Conservation (phyloP, 805 yeast genomes). For the Candida ficus region DNA sequence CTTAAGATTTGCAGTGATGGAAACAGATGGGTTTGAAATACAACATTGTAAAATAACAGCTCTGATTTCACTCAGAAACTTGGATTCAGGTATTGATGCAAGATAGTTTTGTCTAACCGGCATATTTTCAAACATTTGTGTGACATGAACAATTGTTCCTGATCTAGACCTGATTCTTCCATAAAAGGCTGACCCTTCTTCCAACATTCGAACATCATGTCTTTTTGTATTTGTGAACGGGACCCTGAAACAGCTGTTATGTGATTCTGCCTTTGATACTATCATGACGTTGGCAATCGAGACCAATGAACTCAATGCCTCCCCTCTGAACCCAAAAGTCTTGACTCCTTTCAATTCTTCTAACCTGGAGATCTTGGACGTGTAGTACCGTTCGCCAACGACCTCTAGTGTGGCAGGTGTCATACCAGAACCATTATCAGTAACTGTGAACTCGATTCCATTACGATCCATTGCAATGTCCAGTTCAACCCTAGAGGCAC, state of each 20-base stretch:
- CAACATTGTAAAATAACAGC: slow-evolving; percentile 26
- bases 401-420: slow-evolving; percentile 37
- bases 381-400: slow-evolving; percentile 44
- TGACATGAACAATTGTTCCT: slow-evolving; percentile 37
- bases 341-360: slow-evolving; percentile 32
- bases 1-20: slow-evolving; percentile 12
- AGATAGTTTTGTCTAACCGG: slow-evolving; percentile 39
- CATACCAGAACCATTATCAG: slow-evolving; percentile 76
- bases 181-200: slow-evolving; percentile 1
- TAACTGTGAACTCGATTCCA: slow-evolving; percentile 33
- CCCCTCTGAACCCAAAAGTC: slow-evolving; percentile 71
- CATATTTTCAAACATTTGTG: slow-evolving; percentile 36
- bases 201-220: slow-evolving; percentile 9
- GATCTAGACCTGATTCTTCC: slow-evolving; percentile 10
- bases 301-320: slow-evolving; percentile 55
- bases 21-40: slow-evolving; percentile 22
- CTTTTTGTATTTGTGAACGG: background rate
- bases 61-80: slow-evolving; percentile 27
- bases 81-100: slow-evolving; percentile 17
- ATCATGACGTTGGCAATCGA: slow-evolving; percentile 42
- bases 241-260: slow-evolving; percentile 25
- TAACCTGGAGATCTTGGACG: slow-evolving; percentile 46
- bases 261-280: slow-evolving; percentile 36
- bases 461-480: too few species aligned
- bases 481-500: slow-evolving; percentile 41